Evolutionary conservation across 73 alveolate species (phyloP), one percentile per base, ranked within the genome.

Genomic region (Paramecium bursaria): DNA sequence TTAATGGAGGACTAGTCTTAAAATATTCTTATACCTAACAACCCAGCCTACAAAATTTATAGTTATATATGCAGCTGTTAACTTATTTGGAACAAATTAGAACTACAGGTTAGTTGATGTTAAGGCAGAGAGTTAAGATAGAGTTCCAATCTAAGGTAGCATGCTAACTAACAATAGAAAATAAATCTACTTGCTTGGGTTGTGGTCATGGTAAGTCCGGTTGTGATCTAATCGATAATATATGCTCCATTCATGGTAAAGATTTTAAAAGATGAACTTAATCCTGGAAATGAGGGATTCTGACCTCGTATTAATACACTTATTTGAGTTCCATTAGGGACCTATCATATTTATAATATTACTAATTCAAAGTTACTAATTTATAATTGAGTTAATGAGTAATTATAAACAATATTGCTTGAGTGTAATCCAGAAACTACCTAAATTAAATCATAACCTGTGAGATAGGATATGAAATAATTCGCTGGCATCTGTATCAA

Each of bases 391-490:
- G n/a, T n/a, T 57, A 57, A 17, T 30, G 33, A n/a, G 76, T 57
- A 1, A 30, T 23, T 57, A 50, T 25, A 9, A 57, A 30, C 1
- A 1, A 3, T n/a, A 57, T 30, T 29, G 52, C 25, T 30, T n/a
- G n/a, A 39, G 5, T 21, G 25, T 31, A 67, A 39, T 4, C 82
- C 82, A 15, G 53, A 13, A 0, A 47, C 21, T 3, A 67, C 82
- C 19, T 13, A 67, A 30, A 67, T 67, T 14, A 39, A 67, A 67
- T 67, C 82, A 39, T 67, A 67, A 30, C 55, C 82, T 31, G 49
- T 42, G 14, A 7, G 5, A 39, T 39, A 39, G 11, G 82, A 90
- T 60, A 85, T 31, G 25, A 75, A 2, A 75, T 47, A 85, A 75
- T 74, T 74, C 15, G 46, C 29, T 27, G 89, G 74, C 25, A 74